Conservation (phyloP, 257 asterid species). For the Penstemon eatonii region DNA sequence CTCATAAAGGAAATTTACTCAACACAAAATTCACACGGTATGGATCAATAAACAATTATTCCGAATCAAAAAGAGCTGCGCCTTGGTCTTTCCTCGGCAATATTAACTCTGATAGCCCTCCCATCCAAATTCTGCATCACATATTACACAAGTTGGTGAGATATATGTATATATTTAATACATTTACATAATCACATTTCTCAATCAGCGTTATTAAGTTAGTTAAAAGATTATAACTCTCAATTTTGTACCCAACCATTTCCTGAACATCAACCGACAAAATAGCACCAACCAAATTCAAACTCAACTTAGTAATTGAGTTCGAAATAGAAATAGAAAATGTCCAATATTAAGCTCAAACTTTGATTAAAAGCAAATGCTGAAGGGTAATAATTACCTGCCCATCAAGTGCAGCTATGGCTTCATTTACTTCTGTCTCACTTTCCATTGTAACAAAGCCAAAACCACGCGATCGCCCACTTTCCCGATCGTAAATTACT, state of each 20-base stretch:
- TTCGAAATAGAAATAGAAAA: too few species aligned
- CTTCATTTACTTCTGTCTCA: slow-evolving; percentile 57
- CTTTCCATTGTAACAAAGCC: slow-evolving; percentile 61
- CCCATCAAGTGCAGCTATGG: slow-evolving; percentile 62
- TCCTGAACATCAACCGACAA: too few species aligned
- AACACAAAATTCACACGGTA: neutral
- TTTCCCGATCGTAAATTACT: slow-evolving; percentile 54
- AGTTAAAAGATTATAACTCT: too few species aligned
- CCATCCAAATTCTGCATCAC: slow-evolving; percentile 51
- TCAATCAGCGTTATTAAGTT: neutral
- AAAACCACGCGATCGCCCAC: slow-evolving; percentile 61
- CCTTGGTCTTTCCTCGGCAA: slow-evolving; percentile 52
- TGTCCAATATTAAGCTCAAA: too few species aligned
- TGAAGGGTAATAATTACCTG: slow-evolving; percentile 37
- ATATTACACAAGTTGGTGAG: neutral
- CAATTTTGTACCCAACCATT: too few species aligned
- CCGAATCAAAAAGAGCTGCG: slow-evolving; percentile 30
- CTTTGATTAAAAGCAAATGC: neutral
- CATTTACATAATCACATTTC: neutral
- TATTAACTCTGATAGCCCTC: slow-evolving; percentile 51
- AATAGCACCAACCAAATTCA: too few species aligned
- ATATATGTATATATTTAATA: neutral
- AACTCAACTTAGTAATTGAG: too few species aligned
- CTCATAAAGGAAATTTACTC: too few species aligned
- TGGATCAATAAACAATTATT: neutral